These are phyloP conservation scores for Lathyrus aphaca DNA, from an alignment of 306 rosid species.

Conservation along the genomic window DNA sequence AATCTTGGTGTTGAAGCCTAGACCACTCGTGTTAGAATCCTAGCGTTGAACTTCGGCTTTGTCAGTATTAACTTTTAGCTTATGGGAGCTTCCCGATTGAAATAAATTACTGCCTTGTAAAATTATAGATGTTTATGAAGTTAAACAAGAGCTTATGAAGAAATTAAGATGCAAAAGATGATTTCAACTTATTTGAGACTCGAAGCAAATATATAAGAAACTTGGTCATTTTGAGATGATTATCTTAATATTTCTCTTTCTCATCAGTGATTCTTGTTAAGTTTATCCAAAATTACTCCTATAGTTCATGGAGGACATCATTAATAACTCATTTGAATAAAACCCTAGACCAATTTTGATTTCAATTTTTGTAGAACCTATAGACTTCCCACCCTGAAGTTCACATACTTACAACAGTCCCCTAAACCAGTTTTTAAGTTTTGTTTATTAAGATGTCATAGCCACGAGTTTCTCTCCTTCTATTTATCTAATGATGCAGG, in stretches of 20 bases:
- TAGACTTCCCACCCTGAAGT: slow-evolving; percentile 11
- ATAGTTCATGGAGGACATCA: slow-evolving; percentile 25
- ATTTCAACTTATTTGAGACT: slow-evolving; percentile 5
- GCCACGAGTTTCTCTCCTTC: slow-evolving; percentile 11
- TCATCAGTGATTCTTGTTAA: neutral
- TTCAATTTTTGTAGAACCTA: slow-evolving; percentile 15
- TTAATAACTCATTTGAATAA: slow-evolving; percentile 12
- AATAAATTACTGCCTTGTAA: neutral
- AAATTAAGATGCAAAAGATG: neutral
- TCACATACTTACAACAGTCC: slow-evolving; percentile 12
- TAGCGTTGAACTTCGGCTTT: neutral
- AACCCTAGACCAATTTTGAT: slow-evolving; percentile 5
- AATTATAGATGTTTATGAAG: slow-evolving; percentile 1
- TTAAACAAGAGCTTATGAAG: neutral
- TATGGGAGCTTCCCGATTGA: neutral
- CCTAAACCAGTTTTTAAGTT: neutral
- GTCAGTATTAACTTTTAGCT: slow-evolving; percentile 7
- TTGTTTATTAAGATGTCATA: slow-evolving; percentile 11
- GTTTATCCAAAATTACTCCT: neutral
- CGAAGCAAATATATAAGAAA: neutral
- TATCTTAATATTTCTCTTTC: neutral
- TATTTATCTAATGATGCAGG: slow-evolving; percentile 13
- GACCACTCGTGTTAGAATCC: too few relatives aligned
- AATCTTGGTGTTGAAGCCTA: slow-evolving; percentile 23
- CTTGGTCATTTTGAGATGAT: neutral